Evolutionary conservation across 345 rosid species (phyloP).

Genomic region (Euphorbia peplus): DNA sequence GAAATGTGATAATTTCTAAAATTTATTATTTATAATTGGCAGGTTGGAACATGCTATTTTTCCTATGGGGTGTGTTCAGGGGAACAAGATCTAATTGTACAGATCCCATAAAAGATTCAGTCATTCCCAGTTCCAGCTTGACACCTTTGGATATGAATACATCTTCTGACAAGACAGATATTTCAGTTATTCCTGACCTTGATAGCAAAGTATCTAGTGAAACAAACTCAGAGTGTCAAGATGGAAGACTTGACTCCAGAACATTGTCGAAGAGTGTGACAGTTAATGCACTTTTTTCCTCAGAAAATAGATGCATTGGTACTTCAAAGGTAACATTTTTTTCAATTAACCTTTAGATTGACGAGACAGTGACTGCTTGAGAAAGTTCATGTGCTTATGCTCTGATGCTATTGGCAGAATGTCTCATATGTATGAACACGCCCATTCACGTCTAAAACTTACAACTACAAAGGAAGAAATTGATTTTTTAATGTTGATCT

Average conservation of each 20-base stretch:
- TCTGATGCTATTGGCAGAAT: not conserved
- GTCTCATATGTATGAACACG: not conserved
- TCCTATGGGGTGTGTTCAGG: conserved; percentile 92
- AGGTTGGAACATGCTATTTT: conserved; percentile 79
- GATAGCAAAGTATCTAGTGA: conserved; percentile 33
- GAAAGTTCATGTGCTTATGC: not conserved
- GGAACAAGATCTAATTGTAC: conserved; percentile 46
- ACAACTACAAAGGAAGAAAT: not conserved
- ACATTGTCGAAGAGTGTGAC: conserved; percentile 17
- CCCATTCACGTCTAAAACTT: too few relatives aligned
- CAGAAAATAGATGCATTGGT: conserved; percentile 33
- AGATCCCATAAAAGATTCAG: conserved; percentile 35
- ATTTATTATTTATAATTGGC: conserved; percentile 7
- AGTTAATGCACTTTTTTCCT: conserved; percentile 19
- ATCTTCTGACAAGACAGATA: conserved; percentile 23
- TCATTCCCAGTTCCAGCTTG: conserved; percentile 28
- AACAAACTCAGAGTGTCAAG: conserved; percentile 24
- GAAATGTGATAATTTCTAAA: not conserved
- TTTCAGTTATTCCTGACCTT: conserved; percentile 23
- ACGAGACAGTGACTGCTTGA: not conserved
- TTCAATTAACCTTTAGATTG: not conserved
- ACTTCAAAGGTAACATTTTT: conserved; percentile 31
- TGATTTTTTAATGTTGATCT: not conserved
- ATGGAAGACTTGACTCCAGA: conserved; percentile 23
- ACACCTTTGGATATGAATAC: conserved; percentile 26